Conservation (phyloP, 805 yeast species). For the Pichia deserticola region DNA sequence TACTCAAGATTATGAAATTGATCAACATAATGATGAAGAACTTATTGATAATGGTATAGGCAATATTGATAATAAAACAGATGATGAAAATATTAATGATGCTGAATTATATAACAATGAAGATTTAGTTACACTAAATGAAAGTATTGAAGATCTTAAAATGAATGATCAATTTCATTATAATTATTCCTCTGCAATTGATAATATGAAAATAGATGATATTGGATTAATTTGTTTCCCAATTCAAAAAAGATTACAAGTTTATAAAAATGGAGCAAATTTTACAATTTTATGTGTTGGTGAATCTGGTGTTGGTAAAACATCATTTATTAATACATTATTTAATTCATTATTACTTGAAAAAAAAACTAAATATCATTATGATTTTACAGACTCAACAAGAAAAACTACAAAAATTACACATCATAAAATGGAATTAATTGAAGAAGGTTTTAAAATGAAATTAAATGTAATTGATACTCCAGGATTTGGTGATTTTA, state of each 20-base stretch:
- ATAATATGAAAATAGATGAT: conserved; percentile 18
- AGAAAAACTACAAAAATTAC: conserved; percentile 28
- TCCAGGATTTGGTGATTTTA: conserved; percentile 67
- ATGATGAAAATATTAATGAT: not conserved
- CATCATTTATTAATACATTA: conserved; percentile 73
- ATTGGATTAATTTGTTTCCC: conserved; percentile 27
- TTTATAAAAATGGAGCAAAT: conserved; percentile 53
- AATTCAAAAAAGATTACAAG: conserved; percentile 23
- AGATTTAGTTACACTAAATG: not conserved
- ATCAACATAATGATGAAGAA: not conserved
- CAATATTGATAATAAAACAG: not conserved
- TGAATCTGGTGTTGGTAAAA: conserved; percentile 78
- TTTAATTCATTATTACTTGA: conserved; percentile 45
- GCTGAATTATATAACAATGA: not conserved
- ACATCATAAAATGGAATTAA: conserved; percentile 41
- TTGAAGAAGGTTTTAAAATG: conserved; percentile 52
- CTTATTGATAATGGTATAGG: conserved; percentile 10
- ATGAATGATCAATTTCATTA: conserved; percentile 15
- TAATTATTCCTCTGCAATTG: conserved; percentile 23
- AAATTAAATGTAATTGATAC: conserved; percentile 61
- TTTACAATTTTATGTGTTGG: conserved; percentile 85
- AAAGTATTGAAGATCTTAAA: conserved; percentile 4
- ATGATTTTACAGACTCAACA: conserved; percentile 15
- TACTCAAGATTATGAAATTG: not conserved
- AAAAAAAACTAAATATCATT: conserved; percentile 15